phyloP scores from a whole-genome alignment of 208 protist genomes.

The Porcisia hertigi region DNA sequence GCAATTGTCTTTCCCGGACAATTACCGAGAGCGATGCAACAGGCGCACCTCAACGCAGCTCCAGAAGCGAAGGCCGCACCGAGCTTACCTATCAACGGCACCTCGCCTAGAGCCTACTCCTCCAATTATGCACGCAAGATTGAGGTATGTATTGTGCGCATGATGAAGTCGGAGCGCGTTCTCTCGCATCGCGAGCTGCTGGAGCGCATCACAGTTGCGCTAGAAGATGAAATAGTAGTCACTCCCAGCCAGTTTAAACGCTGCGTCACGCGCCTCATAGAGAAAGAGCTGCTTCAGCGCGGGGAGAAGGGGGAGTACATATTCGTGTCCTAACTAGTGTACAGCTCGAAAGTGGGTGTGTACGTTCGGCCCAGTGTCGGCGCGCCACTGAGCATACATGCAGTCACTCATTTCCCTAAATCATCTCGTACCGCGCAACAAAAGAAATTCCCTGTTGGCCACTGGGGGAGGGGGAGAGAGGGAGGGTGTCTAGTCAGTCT shows the following conservation, averaged over 20 bases:
- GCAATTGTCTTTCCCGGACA: background rate
- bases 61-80: background rate
- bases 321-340: conserved; percentile 36
- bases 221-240: conserved; percentile 35
- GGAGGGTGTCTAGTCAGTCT: too few relatives aligned
- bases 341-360: background rate
- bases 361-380: background rate
- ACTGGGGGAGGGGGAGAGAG: background rate
- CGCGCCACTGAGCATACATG: background rate
- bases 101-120: conserved; percentile 10
- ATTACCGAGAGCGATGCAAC: background rate
- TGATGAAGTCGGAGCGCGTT: conserved; percentile 48
- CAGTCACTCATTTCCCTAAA: background rate
- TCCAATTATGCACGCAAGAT: conserved; percentile 41
- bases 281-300: conserved; percentile 63
- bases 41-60: background rate
- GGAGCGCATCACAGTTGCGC: conserved; percentile 18
- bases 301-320: conserved; percentile 45
- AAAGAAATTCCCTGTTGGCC: background rate
- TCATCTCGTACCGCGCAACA: background rate
- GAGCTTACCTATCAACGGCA: background rate
- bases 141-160: conserved; percentile 55
- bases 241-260: conserved; percentile 52
- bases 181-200: conserved; percentile 49
- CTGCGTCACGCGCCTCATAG: conserved; percentile 49